A percentile compares a stretch with the other conserved stretches of the same genome.
These are phyloP conservation scores for Blastobotrys serpentis DNA, from an alignment of 1,139 yeast species.

Conservation along the genomic window DNA sequence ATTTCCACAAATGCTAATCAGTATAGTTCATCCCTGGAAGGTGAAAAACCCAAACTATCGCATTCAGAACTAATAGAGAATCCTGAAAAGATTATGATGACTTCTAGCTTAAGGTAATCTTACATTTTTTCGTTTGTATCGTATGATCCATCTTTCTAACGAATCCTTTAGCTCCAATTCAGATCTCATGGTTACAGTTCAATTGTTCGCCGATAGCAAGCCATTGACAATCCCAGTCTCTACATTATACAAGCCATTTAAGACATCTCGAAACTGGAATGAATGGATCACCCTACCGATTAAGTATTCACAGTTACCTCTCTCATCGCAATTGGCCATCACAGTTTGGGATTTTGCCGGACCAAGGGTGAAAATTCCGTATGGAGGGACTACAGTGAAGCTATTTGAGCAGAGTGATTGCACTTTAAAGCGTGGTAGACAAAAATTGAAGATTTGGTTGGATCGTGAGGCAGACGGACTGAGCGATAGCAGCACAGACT, in stretches of 20 bases:
- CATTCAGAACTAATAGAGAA: slow-evolving; percentile 56
- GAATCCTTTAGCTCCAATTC: slow-evolving; percentile 50
- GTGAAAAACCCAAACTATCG: slow-evolving; percentile 47
- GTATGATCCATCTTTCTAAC: too few relatives aligned
- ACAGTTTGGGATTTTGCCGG: slow-evolving; percentile 67
- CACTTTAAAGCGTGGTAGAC: slow-evolving; percentile 58
- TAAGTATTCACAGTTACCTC: slow-evolving; percentile 63
- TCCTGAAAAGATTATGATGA: slow-evolving; percentile 41
- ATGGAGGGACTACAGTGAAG: slow-evolving; percentile 58
- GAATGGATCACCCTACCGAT: slow-evolving; percentile 72
- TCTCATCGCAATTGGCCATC: slow-evolving; percentile 59
- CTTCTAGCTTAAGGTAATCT: slow-evolving; percentile 25
- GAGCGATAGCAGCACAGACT: slow-evolving; percentile 33
- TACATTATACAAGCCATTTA: slow-evolving; percentile 63
- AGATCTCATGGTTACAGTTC: slow-evolving; percentile 62
- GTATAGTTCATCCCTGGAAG: slow-evolving; percentile 47
- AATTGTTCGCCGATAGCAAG: slow-evolving; percentile 60
- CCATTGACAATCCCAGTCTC: slow-evolving; percentile 66
- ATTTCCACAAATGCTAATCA: too few relatives aligned
- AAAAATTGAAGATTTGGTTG: slow-evolving; percentile 48
- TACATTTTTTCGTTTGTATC: too few relatives aligned
- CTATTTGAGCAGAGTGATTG: slow-evolving; percentile 54
- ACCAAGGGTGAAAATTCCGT: slow-evolving; percentile 47
- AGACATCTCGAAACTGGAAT: slow-evolving; percentile 48
- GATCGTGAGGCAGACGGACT: slow-evolving; percentile 39